These are phyloP conservation scores for Aspergillus aculeatus DNA, from an alignment of 2,329 filamentous ascomycete genomes.

Conservation along the genomic window DNA sequence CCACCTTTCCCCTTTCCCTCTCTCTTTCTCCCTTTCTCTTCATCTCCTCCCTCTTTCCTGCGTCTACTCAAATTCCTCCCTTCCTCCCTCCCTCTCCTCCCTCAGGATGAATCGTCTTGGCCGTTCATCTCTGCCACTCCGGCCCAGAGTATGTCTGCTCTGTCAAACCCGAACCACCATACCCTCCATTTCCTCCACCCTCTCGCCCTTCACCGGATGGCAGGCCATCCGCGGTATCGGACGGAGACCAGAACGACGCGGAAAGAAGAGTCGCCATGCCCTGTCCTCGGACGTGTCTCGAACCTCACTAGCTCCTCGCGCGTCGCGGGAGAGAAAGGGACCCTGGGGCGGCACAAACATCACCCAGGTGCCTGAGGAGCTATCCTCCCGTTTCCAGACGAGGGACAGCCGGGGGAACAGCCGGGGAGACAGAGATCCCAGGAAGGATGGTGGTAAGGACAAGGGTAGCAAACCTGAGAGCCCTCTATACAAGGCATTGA, in stretches of 20 bases:
- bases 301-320: constrained; percentile 35
- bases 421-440: constrained; percentile 46
- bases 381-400: too few relatives aligned
- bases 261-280: constrained; percentile 39
- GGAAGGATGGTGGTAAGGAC: constrained; percentile 32
- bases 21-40: constrained; percentile 4
- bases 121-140: constrained; percentile 31
- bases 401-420: constrained; percentile 22
- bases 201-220: constrained; percentile 17
- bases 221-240: constrained; percentile 34
- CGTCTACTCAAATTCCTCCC: background rate
- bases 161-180: constrained; percentile 29
- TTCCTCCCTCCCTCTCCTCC: background rate
- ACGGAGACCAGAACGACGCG: constrained; percentile 30
- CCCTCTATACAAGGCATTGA: constrained; percentile 73
- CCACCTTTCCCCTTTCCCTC: background rate
- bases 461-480: constrained; percentile 45
- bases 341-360: constrained; percentile 63
- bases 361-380: constrained; percentile 47
- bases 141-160: constrained; percentile 32
- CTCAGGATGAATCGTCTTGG: constrained; percentile 21
- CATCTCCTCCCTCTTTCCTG: background rate
- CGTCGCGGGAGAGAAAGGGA: constrained; percentile 41
- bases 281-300: constrained; percentile 36
- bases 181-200: constrained; percentile 15